Conservation (phyloP, 305 asterid genomes). For the Fraxinus sp. region DNA sequence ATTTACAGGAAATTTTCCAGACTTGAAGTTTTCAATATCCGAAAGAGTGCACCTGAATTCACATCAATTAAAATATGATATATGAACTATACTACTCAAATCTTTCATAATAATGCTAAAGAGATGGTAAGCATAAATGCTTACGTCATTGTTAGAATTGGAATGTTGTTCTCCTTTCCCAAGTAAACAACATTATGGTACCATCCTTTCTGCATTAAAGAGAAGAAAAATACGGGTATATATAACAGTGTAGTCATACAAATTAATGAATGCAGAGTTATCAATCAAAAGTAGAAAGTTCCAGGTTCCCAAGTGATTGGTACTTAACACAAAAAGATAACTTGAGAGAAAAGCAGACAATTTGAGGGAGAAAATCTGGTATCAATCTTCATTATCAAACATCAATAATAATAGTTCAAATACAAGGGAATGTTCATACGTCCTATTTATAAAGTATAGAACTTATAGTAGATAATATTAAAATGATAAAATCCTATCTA, state of each 20-base stretch:
- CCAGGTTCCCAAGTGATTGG: neutral
- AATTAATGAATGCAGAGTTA: neutral
- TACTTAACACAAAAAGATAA: neutral
- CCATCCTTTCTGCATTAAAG: slow-evolving; percentile 69
- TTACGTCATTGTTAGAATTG: slow-evolving; percentile 91
- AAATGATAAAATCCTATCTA: neutral
- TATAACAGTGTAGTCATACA: neutral
- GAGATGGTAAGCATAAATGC: slow-evolving; percentile 23
- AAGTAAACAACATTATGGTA: slow-evolving; percentile 73
- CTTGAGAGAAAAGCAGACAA: neutral
- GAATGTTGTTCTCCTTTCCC: slow-evolving; percentile 70
- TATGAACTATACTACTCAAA: neutral
- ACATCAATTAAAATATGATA: slow-evolving; percentile 15
- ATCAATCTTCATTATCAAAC: neutral
- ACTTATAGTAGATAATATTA: neutral
- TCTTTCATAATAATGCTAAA: neutral
- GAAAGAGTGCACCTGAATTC: slow-evolving; percentile 61
- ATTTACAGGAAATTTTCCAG: slow-evolving; percentile 49
- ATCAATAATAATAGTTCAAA: neutral
- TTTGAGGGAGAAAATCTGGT: neutral
- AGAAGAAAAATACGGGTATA: neutral
- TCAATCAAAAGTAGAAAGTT: neutral
- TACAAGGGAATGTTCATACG: neutral
- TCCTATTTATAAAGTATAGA: neutral
- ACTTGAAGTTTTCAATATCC: slow-evolving; percentile 51